A percentile compares a stretch with the other conserved stretches of the same genome.
phyloP scores from a whole-genome alignment of 2,329 filamentous ascomycete species.

The Fusarium agapanthi region DNA sequence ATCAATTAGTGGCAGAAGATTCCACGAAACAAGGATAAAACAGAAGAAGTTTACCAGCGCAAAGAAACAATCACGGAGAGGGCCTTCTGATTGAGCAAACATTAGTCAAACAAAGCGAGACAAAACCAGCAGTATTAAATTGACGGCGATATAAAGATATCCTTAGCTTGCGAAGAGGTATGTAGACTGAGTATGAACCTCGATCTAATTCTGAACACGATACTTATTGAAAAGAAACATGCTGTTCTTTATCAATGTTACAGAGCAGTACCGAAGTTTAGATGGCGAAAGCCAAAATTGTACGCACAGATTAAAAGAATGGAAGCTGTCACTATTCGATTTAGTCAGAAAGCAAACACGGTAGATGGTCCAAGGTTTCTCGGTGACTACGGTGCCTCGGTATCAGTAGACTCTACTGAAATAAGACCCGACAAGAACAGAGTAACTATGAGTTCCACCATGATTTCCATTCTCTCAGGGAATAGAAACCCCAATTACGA shows the following conservation, averaged over 20 bases:
- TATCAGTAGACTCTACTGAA: not conserved
- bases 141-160: not conserved
- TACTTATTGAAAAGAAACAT: not conserved
- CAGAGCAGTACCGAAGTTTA: not conserved
- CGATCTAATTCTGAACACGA: not conserved
- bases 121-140: not conserved
- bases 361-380: not conserved
- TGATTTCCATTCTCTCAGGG: not conserved
- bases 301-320: not conserved
- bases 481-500: not conserved
- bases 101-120: not conserved
- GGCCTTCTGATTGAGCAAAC: conserved; percentile 40
- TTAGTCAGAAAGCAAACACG: not conserved
- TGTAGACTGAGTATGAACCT: not conserved
- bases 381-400: not conserved
- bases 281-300: not conserved
- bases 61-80: conserved; percentile 60
- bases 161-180: not conserved
- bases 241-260: not conserved
- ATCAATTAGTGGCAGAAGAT: conserved; percentile 55
- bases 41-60: conserved; percentile 59
- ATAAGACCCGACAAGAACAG: not conserved
- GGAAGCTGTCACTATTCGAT: not conserved
- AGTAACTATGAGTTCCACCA: not conserved
- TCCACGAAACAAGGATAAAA: conserved; percentile 55